These are phyloP conservation scores for Datura wrightii DNA, from an alignment of 257 asterid species.

Conservation along the genomic window DNA sequence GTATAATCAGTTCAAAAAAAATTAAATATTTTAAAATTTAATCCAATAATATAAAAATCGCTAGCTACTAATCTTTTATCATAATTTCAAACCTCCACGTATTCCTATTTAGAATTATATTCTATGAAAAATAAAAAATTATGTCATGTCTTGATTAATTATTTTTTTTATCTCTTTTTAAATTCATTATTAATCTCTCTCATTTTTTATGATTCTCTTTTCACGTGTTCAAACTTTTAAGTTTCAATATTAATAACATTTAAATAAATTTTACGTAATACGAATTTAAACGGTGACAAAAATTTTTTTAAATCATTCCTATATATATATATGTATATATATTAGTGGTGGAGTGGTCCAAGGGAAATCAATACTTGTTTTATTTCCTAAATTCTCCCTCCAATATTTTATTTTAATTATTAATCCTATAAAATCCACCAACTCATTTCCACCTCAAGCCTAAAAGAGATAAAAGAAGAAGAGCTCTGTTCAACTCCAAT, in stretches of 20 bases:
- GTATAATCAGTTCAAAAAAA: background rate
- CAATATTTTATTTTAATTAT: conserved; percentile 30
- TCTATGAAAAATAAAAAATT: no score
- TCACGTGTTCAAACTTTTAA: no score
- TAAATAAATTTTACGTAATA: no score
- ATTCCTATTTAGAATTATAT: no score
- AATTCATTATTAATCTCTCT: background rate
- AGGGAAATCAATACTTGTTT: background rate
- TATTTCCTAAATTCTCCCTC: conserved; percentile 38
- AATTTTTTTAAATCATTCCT: no score
- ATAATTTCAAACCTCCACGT: no score
- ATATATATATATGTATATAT: no score
- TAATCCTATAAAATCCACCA: conserved; percentile 16
- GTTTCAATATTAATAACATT: no score
- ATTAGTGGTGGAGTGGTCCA: background rate
- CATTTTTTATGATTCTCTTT: background rate
- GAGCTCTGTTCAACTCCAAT: conserved; percentile 40
- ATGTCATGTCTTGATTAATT: no score
- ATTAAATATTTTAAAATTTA: background rate
- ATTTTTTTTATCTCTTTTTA: no score
- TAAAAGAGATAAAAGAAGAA: conserved; percentile 26
- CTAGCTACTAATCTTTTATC: background rate
- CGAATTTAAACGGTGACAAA: no score
- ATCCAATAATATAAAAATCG: conserved; percentile 21
- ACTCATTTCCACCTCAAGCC: background rate